A percentile compares a stretch with the other conserved stretches of the same genome.
phyloP scores from a whole-genome alignment of 148 eudicot species.

The Vaccinium vitisidaea region DNA sequence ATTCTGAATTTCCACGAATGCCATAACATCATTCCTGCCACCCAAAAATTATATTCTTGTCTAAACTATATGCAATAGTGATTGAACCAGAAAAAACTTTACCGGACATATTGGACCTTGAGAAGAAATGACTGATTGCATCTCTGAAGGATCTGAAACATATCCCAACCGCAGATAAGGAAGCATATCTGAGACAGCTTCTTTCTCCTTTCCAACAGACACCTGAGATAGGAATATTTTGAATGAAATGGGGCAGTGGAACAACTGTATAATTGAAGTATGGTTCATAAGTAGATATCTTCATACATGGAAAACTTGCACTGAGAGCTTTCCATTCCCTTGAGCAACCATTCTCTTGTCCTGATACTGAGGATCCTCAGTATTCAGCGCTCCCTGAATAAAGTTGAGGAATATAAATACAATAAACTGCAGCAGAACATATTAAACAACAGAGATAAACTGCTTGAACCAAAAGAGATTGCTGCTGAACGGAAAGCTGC shows the following conservation, averaged over 20 bases:
- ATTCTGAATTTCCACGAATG: neutral
- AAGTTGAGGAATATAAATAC: conserved; percentile 5
- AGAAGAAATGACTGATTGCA: conserved; percentile 89
- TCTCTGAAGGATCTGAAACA: conserved; percentile 94
- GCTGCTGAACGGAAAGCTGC: conserved; percentile 6
- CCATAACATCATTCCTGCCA: neutral
- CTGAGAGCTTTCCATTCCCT: conserved; percentile 78
- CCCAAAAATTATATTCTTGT: neutral
- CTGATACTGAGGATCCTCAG: conserved; percentile 98
- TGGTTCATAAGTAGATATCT: conserved; percentile 8
- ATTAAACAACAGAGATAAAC: neutral
- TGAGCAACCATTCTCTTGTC: conserved; percentile 99
- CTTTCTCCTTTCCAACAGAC: conserved; percentile 81
- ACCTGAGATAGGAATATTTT: conserved; percentile 47
- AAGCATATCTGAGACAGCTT: conserved; percentile 85
- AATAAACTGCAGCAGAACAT: conserved; percentile 1
- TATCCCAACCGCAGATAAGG: conserved; percentile 93
- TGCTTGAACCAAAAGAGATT: conserved; percentile 1
- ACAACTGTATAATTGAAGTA: neutral
- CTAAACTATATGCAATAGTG: neutral
- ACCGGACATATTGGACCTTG: conserved; percentile 97
- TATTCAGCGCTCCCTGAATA: conserved; percentile 74
- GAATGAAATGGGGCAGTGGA: conserved; percentile 7
- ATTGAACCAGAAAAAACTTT: conserved; percentile 23
- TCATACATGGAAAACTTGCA: conserved; percentile 72